These are phyloP conservation scores for Cyberlindnera galapagoensis DNA, from an alignment of 805 yeast genomes.

Conservation along the genomic window DNA sequence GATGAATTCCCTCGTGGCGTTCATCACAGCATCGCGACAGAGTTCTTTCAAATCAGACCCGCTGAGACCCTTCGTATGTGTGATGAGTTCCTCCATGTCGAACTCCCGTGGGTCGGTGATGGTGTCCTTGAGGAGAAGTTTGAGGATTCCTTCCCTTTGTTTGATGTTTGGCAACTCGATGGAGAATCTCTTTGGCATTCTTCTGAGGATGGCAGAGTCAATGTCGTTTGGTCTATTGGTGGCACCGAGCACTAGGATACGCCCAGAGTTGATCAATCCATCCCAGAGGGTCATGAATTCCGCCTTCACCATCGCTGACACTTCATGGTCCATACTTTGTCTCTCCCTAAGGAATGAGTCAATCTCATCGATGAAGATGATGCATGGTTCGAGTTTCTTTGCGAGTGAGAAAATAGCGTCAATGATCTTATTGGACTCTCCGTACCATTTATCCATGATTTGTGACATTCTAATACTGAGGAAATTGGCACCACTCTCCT, in stretches of 20 bases:
- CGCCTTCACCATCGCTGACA: constrained; percentile 90
- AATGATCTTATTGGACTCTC: constrained; percentile 89
- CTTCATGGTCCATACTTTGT: constrained; percentile 81
- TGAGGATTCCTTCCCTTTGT: constrained; percentile 66
- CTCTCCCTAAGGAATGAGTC: constrained; percentile 91
- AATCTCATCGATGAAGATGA: constrained; percentile 91
- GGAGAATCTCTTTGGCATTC: constrained; percentile 87
- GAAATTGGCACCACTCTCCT: constrained; percentile 87
- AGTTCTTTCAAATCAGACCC: constrained; percentile 91
- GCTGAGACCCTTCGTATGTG: constrained; percentile 64
- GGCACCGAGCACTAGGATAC: constrained; percentile 87
- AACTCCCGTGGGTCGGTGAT: constrained; percentile 50
- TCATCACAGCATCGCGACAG: constrained; percentile 89
- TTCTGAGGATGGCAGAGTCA: constrained; percentile 84
- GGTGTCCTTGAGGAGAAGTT: constrained; percentile 62
- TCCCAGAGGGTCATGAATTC: constrained; percentile 99
- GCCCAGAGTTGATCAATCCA: constrained; percentile 72
- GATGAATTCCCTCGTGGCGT: constrained; percentile 82
- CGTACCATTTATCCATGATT: constrained; percentile 96
- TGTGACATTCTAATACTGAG: constrained; percentile 89
- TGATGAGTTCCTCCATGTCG: constrained; percentile 53
- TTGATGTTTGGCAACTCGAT: constrained; percentile 61
- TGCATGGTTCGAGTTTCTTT: constrained; percentile 85
- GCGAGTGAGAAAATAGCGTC: constrained; percentile 92
- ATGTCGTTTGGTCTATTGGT: constrained; percentile 90